Conservation (phyloP, 345 rosid species). For the Brassica incana region DNA sequence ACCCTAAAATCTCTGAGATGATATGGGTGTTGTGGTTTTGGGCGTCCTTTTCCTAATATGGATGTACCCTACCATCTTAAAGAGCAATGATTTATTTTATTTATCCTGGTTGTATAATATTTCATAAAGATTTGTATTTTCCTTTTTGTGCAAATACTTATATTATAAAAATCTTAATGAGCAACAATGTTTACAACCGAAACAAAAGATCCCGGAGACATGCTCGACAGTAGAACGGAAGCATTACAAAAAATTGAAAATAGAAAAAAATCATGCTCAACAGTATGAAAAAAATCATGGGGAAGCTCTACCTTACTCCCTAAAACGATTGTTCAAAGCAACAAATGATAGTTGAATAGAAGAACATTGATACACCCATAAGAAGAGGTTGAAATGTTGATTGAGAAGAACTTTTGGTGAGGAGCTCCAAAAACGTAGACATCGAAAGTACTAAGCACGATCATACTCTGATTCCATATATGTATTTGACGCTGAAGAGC, state of each 20-base stretch:
- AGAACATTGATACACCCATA: too few species aligned
- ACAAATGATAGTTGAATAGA: too few species aligned
- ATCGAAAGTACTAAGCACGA: neutral
- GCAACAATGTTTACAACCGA: neutral
- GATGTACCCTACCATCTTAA: constrained; percentile 25
- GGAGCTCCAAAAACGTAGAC: too few species aligned
- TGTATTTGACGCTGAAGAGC: neutral
- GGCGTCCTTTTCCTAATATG: constrained; percentile 4
- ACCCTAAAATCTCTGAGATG: constrained; percentile 18
- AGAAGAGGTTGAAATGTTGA: too few species aligned
- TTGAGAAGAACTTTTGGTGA: too few species aligned
- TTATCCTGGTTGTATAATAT: constrained; percentile 5
- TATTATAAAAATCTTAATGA: too few species aligned
- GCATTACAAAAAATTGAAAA: neutral
- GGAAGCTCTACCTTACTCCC: too few species aligned
- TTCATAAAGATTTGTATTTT: neutral
- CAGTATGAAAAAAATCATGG: too few species aligned
- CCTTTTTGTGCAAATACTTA: neutral
- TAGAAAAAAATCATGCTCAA: too few species aligned
- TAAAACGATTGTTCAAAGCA: too few species aligned
- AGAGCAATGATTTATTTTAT: constrained; percentile 12
- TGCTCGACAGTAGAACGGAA: neutral
- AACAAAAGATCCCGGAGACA: neutral
- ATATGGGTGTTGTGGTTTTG: constrained; percentile 5
- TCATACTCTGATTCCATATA: neutral